phyloP scores from a whole-genome alignment of 2,329 filamentous ascomycete species.

The Aureobasidium sp. region DNA sequence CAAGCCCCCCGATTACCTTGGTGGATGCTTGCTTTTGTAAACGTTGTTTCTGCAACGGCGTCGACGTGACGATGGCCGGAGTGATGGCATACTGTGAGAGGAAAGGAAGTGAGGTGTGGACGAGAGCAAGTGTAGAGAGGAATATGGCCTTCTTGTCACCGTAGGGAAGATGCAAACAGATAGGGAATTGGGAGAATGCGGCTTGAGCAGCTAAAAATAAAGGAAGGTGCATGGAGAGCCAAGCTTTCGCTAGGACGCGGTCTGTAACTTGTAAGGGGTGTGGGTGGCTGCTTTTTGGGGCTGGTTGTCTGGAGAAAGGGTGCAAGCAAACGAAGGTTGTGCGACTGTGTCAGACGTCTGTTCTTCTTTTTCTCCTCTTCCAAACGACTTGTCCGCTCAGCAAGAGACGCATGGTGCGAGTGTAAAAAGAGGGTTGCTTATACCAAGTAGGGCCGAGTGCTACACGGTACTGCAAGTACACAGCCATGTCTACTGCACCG shows the following conservation, averaged over 20 bases:
- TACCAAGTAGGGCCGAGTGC: neutral
- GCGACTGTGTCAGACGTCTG: neutral
- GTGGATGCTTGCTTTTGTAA: conserved; percentile 8
- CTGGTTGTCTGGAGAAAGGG: neutral
- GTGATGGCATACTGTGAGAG: neutral
- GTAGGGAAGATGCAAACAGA: neutral
- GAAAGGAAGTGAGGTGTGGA: neutral
- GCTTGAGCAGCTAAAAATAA: conserved; percentile 2
- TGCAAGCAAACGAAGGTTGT: neutral
- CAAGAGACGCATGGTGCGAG: neutral
- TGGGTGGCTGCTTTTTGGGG: conserved; percentile 2
- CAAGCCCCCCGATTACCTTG: neutral
- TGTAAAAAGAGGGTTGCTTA: neutral
- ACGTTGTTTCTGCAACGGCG: neutral
- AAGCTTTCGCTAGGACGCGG: neutral
- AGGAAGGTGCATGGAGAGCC: neutral
- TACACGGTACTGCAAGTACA: neutral
- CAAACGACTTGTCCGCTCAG: neutral
- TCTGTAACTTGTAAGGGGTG: neutral
- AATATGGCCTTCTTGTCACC: too few relatives aligned
- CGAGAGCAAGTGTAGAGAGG: too few relatives aligned
- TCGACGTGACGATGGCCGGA: neutral
- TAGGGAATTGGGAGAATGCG: neutral
- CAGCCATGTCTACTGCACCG: neutral
- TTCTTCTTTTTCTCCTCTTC: neutral